Evolutionary conservation across 169 alveolate genomes (phyloP), one percentile per base, ranked within the genome.

Genomic region (Plasmodium vinckei): DNA sequence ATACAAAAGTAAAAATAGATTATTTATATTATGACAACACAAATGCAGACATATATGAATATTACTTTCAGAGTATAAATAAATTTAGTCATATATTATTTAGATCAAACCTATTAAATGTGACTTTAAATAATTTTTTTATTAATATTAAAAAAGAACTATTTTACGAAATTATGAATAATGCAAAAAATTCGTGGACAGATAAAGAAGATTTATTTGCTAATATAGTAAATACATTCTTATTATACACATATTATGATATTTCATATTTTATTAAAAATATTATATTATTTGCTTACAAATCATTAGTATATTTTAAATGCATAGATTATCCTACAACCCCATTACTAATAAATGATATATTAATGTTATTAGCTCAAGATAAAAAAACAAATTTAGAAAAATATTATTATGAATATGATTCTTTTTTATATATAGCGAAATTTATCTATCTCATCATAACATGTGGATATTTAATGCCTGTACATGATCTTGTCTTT

Each of bases 401-500:
- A 17, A 46, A 77, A 12, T 77, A 77, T 42, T 67, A 69, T 56
- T 77, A 77, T 33, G 77, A 77, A 51, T 64, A 27, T 57, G 88
- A 77, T 1, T 77, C 88, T 19, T 77, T 77, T 23, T 61, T 64
- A 69, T 47, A 63, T 56, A 21, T 77, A 42, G 57, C 60, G 3
- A 77, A 77, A 77, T 51, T 63, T 63, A 44, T 77, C 10, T 63
- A 42, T 44, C 23, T 77, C 63, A 77, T 77, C 21, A 63, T 77
- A 21, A 77, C 68, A 21, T 77, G 88, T 44, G 88, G 88, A 53
- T 77, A 77, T 77, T 77, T 77, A 64, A 77, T 64, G 88, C 77
- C 88, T 68, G n/a, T 77, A 9, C 56, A 51, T 51, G n/a, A n/a
- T 39, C 17, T 12, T 65, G 51, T 77, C 13, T 21, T 56, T 3